Conservation (phyloP, 805 yeast genomes). For the Zygotorulaspora chibaensis region DNA sequence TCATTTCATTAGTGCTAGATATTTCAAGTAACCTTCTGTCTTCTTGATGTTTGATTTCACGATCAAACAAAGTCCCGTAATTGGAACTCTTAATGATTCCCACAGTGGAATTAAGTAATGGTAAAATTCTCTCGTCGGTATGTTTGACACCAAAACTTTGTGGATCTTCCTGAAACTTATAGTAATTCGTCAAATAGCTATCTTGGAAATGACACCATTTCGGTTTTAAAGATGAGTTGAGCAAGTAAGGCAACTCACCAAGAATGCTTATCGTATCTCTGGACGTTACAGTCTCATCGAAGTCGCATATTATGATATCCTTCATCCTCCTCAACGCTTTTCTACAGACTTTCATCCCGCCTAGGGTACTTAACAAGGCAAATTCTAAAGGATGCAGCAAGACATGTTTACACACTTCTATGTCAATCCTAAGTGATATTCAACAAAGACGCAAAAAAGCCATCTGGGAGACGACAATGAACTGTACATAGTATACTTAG, state of each 20-base stretch:
- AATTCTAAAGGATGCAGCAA: neutral
- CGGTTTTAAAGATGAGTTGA: constrained; percentile 17
- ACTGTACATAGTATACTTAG: neutral
- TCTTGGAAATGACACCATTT: constrained; percentile 28
- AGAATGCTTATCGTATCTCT: constrained; percentile 27
- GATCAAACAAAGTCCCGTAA: constrained; percentile 12
- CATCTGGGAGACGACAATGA: neutral
- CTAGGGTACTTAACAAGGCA: neutral
- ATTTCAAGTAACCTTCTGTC: constrained; percentile 21
- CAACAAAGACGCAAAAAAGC: constrained; percentile 3
- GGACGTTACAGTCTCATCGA: constrained; percentile 33
- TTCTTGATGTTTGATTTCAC: constrained; percentile 20
- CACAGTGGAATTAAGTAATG: constrained; percentile 7
- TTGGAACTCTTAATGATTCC: constrained; percentile 12
- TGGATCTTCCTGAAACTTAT: constrained; percentile 5
- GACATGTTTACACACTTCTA: constrained; percentile 34
- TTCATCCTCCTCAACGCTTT: constrained; percentile 5
- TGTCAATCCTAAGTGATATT: constrained; percentile 27
- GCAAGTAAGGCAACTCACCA: constrained; percentile 23
- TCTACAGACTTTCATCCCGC: neutral
- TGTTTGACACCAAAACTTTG: neutral
- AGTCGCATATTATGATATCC: constrained; percentile 27
- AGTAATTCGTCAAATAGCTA: constrained; percentile 21
- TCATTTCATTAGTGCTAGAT: constrained; percentile 25
- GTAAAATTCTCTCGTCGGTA: constrained; percentile 10